Percentiles rank a stretch among this genome's conserved stretches.
Evolutionary conservation across 306 rosid genomes (phyloP).

Genomic region (Cicer pinnatifidum): DNA sequence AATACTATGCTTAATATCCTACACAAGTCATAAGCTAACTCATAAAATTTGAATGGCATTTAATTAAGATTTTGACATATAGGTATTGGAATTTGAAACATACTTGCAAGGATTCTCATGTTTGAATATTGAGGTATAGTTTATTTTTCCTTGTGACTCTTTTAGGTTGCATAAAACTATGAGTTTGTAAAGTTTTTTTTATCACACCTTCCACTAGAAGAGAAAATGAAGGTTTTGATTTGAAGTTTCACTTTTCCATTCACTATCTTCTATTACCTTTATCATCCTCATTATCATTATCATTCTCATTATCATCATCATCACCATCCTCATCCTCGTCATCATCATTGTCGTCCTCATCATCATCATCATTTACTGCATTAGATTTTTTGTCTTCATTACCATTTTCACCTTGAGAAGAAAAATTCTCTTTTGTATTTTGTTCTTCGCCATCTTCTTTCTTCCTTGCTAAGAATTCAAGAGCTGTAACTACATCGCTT

Average conservation of each 20-base stretch:
- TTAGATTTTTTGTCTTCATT: slow-evolving; percentile 31
- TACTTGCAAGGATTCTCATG: neutral
- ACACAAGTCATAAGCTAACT: neutral
- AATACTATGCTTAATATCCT: slow-evolving; percentile 5
- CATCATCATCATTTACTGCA: neutral
- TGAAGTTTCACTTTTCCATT: slow-evolving; percentile 15
- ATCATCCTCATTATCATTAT: neutral
- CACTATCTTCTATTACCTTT: neutral
- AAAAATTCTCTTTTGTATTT: neutral
- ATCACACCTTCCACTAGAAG: neutral
- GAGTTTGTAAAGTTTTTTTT: neutral
- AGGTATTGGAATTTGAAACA: neutral
- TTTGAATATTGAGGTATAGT: neutral
- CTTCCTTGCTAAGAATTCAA: slow-evolving; percentile 58
- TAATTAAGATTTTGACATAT: neutral
- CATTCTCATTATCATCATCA: neutral
- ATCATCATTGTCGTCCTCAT: fast-evolving
- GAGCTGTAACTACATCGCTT: slow-evolving; percentile 82
- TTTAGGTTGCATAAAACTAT: neutral
- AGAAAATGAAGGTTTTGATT: neutral
- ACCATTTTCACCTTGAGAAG: slow-evolving; percentile 21
- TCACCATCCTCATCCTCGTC: neutral
- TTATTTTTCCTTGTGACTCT: neutral
- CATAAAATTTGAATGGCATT: slow-evolving; percentile 23
- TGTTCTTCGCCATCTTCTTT: slow-evolving; percentile 36